phyloP scores from a whole-genome alignment of 1,284 basidiomycete genomes.

The Sporisorium graminicola region DNA sequence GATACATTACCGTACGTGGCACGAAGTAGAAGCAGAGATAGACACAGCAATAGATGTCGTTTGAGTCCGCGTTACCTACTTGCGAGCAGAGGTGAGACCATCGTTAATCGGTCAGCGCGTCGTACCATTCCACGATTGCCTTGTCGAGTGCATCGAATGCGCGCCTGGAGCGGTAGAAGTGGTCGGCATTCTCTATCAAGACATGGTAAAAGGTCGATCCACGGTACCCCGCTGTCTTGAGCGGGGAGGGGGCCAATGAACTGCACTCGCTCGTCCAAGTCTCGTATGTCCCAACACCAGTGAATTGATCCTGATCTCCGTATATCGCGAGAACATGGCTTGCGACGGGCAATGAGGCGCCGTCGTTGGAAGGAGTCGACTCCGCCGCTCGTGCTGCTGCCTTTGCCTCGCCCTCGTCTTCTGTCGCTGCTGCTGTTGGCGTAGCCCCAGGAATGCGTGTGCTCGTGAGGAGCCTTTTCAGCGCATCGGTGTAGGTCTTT shows the following conservation, averaged over 20 bases:
- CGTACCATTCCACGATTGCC: constrained; percentile 33
- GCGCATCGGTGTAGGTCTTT: constrained; percentile 19
- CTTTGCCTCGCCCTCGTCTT: constrained; percentile 21
- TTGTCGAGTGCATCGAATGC: constrained; percentile 28
- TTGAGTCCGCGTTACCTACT: background rate
- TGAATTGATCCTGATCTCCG: constrained; percentile 52
- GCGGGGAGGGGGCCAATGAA: constrained; percentile 13
- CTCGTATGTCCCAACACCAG: constrained; percentile 28
- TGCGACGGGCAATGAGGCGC: constrained; percentile 22
- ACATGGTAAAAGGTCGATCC: constrained; percentile 44
- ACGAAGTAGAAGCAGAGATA: constrained; percentile 25
- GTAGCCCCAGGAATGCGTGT: background rate
- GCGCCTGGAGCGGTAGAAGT: constrained; percentile 36
- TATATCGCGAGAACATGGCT: constrained; percentile 43
- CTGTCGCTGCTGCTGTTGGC: background rate
- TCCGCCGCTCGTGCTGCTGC: constrained; percentile 17
- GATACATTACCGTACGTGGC: constrained; percentile 49
- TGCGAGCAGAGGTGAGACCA: background rate
- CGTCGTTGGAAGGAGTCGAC: constrained; percentile 24
- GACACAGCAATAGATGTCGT: background rate
- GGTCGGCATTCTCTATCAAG: constrained; percentile 36
- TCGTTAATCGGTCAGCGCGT: constrained; percentile 23
- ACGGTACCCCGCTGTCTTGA: background rate
- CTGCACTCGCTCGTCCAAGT: constrained; percentile 30
- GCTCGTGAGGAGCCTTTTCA: constrained; percentile 31